Conservation (phyloP, 192 early-diverging fungal genomes). For the Umbelopsis sp. region DNA sequence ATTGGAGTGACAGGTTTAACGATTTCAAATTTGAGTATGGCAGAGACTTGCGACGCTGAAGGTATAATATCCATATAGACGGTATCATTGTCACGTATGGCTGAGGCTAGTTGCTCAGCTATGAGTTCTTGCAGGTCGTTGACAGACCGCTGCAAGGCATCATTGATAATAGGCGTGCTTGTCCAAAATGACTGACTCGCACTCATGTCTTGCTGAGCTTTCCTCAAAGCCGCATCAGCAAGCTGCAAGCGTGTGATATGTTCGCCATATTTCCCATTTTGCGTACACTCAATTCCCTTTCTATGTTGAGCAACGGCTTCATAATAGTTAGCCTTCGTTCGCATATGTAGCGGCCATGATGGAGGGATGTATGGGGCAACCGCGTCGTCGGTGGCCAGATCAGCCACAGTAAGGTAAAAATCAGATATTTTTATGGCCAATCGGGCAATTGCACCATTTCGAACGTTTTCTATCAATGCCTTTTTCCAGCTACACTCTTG, state of each 20-base stretch:
- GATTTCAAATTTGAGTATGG: constrained; percentile 74
- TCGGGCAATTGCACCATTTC: constrained; percentile 73
- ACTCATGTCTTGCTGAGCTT: constrained; percentile 12
- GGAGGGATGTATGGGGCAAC: constrained; percentile 48
- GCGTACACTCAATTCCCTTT: constrained; percentile 73
- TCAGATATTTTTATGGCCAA: constrained; percentile 76
- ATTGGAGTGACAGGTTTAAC: constrained; percentile 58
- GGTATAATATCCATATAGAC: constrained; percentile 87
- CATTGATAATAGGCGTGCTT: background rate
- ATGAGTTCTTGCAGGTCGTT: constrained; percentile 29
- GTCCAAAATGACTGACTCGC: background rate
- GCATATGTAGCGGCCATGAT: constrained; percentile 68
- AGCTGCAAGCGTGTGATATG: constrained; percentile 75
- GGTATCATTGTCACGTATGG: constrained; percentile 76
- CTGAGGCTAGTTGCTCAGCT: constrained; percentile 10
- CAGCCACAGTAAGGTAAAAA: constrained; percentile 66
- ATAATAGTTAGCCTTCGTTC: constrained; percentile 75
- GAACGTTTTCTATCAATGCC: constrained; percentile 80
- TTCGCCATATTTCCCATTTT: constrained; percentile 78
- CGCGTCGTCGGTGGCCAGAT: constrained; percentile 54
- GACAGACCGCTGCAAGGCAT: background rate
- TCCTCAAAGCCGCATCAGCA: constrained; percentile 39
- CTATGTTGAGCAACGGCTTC: constrained; percentile 76
- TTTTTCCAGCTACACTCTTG: constrained; percentile 93
- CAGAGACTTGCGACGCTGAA: constrained; percentile 50